phyloP scores from a whole-genome alignment of 768 basidiomycete species.

The Podaxis sp. region DNA sequence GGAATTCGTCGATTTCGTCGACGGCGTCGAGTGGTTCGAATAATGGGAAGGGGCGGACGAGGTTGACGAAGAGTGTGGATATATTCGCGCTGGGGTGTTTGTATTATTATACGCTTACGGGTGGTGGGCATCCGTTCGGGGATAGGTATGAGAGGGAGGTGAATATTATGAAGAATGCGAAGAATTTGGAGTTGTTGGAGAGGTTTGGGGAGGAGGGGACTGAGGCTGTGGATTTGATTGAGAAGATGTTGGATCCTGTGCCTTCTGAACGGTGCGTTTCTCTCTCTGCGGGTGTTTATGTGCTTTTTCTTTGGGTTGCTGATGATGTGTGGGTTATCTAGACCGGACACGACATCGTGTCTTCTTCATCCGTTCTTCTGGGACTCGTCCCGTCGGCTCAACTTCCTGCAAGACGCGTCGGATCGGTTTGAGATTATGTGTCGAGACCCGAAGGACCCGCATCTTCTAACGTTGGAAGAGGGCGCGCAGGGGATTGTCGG shows the following conservation, averaged over 20 bases:
- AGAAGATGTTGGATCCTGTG: conserved; percentile 74
- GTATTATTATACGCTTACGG: conserved; percentile 90
- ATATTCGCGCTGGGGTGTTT: conserved; percentile 96
- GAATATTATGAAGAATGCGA: conserved; percentile 86
- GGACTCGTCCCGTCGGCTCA: conserved; percentile 81
- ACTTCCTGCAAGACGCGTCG: conserved; percentile 96
- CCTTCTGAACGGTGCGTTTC: conserved; percentile 67
- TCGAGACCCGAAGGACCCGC: conserved; percentile 81
- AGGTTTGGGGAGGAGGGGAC: conserved; percentile 89
- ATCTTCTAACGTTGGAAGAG: conserved; percentile 73
- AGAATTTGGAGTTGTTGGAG: conserved; percentile 68
- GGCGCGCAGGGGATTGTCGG: conserved; percentile 75
- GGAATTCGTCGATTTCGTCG: conserved; percentile 23
- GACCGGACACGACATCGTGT: conserved; percentile 87
- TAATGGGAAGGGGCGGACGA: conserved; percentile 46
- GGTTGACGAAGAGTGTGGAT: conserved; percentile 94
- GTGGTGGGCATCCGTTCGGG: conserved; percentile 92
- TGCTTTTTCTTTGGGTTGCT: background rate
- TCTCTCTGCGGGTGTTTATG: background rate
- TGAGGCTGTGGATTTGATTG: conserved; percentile 85
- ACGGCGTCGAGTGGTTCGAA: conserved; percentile 25
- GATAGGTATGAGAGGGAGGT: conserved; percentile 91
- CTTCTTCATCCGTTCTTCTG: conserved; percentile 97
- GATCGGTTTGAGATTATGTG: conserved; percentile 99
- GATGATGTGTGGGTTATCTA: conserved; percentile 26